Conservation (phyloP, 805 yeast genomes). For the Candida piceae region DNA sequence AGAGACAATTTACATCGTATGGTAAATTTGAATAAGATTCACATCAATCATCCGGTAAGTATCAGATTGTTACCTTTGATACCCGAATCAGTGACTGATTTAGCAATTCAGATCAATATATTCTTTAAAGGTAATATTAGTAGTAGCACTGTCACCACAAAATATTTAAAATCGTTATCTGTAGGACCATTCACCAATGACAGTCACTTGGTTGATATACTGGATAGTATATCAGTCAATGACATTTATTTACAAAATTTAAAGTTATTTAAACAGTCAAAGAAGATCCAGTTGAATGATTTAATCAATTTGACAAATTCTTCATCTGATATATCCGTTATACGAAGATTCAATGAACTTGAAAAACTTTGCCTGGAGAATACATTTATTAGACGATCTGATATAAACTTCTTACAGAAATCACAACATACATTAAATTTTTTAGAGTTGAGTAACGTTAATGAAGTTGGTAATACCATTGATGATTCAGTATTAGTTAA, state of each 20-base stretch:
- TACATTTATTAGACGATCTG: constrained; percentile 6
- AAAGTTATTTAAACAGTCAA: constrained; percentile 3
- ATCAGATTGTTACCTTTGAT: background rate
- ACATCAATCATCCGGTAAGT: background rate
- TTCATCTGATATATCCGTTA: constrained; percentile 2
- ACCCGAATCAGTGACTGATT: background rate
- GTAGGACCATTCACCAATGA: constrained; percentile 12
- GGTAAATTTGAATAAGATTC: constrained; percentile 7
- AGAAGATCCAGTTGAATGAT: constrained; percentile 9
- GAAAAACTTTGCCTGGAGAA: constrained; percentile 10
- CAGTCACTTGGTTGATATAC: constrained; percentile 1
- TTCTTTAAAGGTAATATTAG: too few relatives aligned
- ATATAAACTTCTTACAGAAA: constrained; percentile 1
- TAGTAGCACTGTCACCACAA: too few relatives aligned
- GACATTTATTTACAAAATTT: too few relatives aligned
- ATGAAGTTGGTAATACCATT: constrained; percentile 7
- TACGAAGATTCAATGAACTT: constrained; percentile 1
- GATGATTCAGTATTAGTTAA: constrained; percentile 11
- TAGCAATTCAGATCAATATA: constrained; percentile 3
- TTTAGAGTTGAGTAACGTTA: constrained; percentile 13
- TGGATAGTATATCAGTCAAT: background rate
- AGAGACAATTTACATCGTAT: constrained; percentile 4
- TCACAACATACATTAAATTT: constrained; percentile 8
- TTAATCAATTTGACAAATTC: constrained; percentile 7
- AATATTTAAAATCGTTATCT: constrained; percentile 6